Conservation (phyloP, 2,329 filamentous ascomycete genomes). For the Rosellinia necatrix region DNA sequence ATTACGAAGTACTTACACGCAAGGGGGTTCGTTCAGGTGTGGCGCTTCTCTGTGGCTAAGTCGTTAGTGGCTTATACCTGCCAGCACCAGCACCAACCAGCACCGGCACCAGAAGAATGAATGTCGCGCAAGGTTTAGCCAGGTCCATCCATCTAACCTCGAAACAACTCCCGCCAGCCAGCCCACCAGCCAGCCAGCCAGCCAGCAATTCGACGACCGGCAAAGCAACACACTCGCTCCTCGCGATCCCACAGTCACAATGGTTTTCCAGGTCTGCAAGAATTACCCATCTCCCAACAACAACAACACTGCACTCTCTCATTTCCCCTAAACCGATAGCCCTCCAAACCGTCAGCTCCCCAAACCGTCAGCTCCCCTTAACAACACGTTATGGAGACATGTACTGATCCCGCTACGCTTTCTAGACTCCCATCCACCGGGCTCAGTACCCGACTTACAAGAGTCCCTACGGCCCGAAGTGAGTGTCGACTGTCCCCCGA, state of each 20-base stretch:
- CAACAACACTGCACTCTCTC: too few relatives aligned
- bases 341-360: too few relatives aligned
- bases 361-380: background rate
- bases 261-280: constrained; percentile 39
- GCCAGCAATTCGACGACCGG: constrained; percentile 27
- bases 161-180: too few relatives aligned
- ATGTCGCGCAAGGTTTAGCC: constrained; percentile 38
- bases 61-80: constrained; percentile 33
- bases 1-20: too few relatives aligned
- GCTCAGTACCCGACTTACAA: constrained; percentile 54
- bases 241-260: constrained; percentile 31
- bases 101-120: too few relatives aligned
- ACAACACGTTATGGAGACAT: background rate
- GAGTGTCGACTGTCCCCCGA: constrained; percentile 44
- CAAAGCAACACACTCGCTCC: constrained; percentile 19
- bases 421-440: constrained; percentile 53
- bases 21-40: background rate
- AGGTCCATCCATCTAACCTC: too few relatives aligned
- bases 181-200: too few relatives aligned
- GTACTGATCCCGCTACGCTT: constrained; percentile 9
- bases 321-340: too few relatives aligned
- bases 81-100: constrained; percentile 14
- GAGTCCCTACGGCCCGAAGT: constrained; percentile 70
- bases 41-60: constrained; percentile 9
- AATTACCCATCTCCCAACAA: too few relatives aligned